A percentile compares a stretch with the other conserved stretches of the same genome.
These are phyloP conservation scores for Bombardia bombarda DNA, from an alignment of 495 filamentous ascomycete genomes.

Conservation along the genomic window DNA sequence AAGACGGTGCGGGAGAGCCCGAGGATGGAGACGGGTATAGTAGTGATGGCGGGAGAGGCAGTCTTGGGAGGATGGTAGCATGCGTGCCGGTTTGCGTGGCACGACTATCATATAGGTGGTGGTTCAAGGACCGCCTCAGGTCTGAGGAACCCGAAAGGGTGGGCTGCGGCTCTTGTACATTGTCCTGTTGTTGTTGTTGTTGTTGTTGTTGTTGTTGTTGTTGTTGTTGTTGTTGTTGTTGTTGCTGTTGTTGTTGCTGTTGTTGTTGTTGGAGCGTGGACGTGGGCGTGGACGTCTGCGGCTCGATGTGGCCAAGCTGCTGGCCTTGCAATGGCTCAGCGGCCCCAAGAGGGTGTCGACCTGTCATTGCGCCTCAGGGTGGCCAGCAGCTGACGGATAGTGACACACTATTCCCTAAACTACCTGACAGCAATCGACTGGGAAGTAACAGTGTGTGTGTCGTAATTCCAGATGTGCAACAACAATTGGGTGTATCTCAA, in stretches of 20 bases:
- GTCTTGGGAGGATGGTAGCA: neutral
- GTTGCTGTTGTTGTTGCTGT: too few species aligned
- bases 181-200: constrained; percentile 16
- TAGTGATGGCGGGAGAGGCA: neutral
- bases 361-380: neutral
- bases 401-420: too few species aligned
- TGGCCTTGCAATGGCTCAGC: constrained; percentile 12
- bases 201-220: too few species aligned
- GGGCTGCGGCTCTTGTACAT: constrained; percentile 17
- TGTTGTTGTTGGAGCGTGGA: too few species aligned
- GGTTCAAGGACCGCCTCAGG: neutral
- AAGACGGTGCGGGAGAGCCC: neutral
- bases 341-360: constrained; percentile 4
- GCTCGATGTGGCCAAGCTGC: too few species aligned
- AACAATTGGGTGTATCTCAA: too few species aligned
- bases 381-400: neutral
- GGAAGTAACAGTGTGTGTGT: neutral
- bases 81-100: neutral
- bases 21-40: neutral
- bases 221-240: too few species aligned
- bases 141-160: constrained; percentile 1
- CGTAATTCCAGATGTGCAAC: neutral
- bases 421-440: too few species aligned
- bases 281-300: too few species aligned
- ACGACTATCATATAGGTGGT: neutral